Evolutionary conservation across 2,329 filamentous ascomycete genomes (phyloP).

Genomic region (Fusarium clavum): DNA sequence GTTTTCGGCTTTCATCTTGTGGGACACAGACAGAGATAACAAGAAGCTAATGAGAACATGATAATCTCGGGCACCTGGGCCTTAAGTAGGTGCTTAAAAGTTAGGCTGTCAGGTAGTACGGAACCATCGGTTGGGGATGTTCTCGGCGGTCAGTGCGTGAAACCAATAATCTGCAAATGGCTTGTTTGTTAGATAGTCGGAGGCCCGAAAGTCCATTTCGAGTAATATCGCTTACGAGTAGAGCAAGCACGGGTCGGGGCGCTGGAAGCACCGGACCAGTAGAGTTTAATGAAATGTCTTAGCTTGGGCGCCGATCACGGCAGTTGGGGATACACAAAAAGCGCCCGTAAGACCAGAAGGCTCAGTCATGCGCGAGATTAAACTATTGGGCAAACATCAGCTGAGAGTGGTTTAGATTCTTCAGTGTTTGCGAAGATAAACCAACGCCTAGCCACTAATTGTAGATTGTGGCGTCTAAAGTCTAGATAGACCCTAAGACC

Average conservation of each 20-base stretch:
- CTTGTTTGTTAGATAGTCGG: background rate
- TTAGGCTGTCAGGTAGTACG: background rate
- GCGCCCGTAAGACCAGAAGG: background rate
- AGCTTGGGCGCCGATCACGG: background rate
- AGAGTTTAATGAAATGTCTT: conserved; percentile 20
- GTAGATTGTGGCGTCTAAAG: background rate
- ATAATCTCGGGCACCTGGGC: background rate
- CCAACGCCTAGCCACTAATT: background rate
- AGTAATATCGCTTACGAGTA: background rate
- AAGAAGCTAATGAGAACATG: background rate
- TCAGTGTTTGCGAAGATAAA: background rate
- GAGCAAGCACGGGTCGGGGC: background rate
- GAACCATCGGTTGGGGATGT: background rate
- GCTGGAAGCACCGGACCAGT: background rate
- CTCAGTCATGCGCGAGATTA: background rate
- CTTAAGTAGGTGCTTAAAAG: background rate
- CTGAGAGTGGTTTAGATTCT: background rate
- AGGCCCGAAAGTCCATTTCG: background rate
- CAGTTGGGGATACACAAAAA: background rate
- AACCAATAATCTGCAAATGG: background rate
- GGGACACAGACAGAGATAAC: rapidly evolving
- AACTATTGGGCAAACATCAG: background rate
- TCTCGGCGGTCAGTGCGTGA: background rate
- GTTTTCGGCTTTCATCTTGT: background rate
- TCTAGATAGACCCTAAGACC: too few species aligned